Conservation (phyloP, 306 rosid genomes). For the Abrus pulchellus region DNA sequence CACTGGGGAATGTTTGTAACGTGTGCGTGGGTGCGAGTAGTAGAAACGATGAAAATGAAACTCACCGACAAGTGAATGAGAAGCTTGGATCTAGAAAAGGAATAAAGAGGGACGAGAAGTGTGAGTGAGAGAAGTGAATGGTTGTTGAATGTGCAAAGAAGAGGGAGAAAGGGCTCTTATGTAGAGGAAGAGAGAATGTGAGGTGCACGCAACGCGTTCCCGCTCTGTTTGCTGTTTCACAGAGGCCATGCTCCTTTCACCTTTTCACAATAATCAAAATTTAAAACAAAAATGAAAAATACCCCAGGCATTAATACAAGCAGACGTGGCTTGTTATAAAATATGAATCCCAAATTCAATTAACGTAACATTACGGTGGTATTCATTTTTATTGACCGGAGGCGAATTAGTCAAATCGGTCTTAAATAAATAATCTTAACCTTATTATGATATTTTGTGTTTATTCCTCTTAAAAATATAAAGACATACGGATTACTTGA, state of each 20-base stretch:
- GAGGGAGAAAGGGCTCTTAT: slow-evolving; percentile 41
- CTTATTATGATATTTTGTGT: too few relatives aligned
- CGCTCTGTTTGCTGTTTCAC: slow-evolving; percentile 42
- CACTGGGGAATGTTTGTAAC: neutral
- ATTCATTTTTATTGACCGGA: too few relatives aligned
- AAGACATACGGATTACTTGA: neutral
- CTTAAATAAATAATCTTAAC: too few relatives aligned
- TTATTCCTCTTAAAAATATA: too few relatives aligned
- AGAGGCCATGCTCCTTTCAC: neutral
- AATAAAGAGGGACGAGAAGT: neutral
- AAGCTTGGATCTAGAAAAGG: slow-evolving; percentile 54
- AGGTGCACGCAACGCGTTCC: slow-evolving; percentile 64
- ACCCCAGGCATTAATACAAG: too few relatives aligned
- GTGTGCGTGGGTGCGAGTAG: neutral
- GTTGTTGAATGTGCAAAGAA: slow-evolving; percentile 50
- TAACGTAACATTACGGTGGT: too few relatives aligned
- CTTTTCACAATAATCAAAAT: neutral
- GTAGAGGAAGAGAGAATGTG: slow-evolving; percentile 48
- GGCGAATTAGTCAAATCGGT: too few relatives aligned
- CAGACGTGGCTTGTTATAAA: too few relatives aligned
- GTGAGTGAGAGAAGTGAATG: slow-evolving; percentile 1
- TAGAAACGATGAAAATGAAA: neutral
- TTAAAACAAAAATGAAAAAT: neutral
- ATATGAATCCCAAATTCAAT: too few relatives aligned
- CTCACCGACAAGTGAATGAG: too few relatives aligned